Conservation (phyloP, 2,329 filamentous ascomycete species). For the Colletotrichum echinochloae region DNA sequence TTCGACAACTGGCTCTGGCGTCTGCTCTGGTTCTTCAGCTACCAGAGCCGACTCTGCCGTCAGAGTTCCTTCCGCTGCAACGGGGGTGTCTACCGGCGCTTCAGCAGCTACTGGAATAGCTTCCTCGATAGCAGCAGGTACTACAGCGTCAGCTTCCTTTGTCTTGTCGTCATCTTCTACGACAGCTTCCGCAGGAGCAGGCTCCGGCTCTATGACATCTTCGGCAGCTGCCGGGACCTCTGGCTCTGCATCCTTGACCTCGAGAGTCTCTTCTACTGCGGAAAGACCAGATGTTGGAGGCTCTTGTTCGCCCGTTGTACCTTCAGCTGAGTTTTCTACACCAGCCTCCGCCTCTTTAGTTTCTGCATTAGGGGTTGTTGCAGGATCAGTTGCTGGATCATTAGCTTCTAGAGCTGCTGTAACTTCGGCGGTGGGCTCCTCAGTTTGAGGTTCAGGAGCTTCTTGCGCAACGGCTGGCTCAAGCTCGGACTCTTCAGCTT, state of each 20-base stretch:
- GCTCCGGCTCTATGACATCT: background rate
- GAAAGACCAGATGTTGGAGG: background rate
- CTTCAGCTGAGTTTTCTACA: background rate
- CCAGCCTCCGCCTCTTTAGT: background rate
- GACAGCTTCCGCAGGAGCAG: background rate
- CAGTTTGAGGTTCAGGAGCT: background rate
- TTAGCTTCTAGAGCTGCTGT: background rate
- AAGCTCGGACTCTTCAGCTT: conserved; percentile 7
- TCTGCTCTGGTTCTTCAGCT: conserved; percentile 7
- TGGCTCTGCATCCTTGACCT: background rate
- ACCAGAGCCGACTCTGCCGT: conserved; percentile 6
- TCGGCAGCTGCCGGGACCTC: background rate
- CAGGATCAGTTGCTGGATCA: background rate
- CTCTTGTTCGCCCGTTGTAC: conserved; percentile 10
- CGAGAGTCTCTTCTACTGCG: background rate
- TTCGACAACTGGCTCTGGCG: conserved; percentile 6
- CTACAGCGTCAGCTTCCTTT: background rate
- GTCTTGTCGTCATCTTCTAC: background rate
- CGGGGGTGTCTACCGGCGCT: conserved; percentile 2
- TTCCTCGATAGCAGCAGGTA: background rate
- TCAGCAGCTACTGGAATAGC: conserved; percentile 1
- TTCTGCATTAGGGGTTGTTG: background rate
- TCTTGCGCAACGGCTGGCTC: background rate
- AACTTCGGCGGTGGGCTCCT: background rate
- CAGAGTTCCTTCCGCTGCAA: background rate